Evolutionary conservation across 495 filamentous ascomycete species (phyloP), one percentile per base, ranked within the genome.

Genomic region (Penicillium canescens): DNA sequence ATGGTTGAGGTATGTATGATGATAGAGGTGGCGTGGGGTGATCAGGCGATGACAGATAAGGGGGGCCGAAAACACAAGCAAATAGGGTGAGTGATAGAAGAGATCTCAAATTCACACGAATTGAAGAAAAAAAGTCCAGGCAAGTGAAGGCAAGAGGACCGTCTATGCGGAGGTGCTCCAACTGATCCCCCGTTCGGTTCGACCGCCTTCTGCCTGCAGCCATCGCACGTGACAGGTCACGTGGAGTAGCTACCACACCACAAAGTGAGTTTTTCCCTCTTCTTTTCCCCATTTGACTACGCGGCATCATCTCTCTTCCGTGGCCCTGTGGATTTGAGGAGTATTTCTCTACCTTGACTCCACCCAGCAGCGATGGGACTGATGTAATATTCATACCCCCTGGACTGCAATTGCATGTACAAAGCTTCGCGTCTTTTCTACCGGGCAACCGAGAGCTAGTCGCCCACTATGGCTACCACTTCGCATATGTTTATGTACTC

Each of bases 401-500:
- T 58, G 58, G 66, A 57, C 63, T 73, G 67, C 65, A 70, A 70
- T 69, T 60, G 70, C 62, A 46, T 62, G 48, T 55, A 46, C 42
- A 52, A 50, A 36, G 35, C 47, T 33, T 40, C 47, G 45, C 40
- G 28, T 50, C 52, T 57, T 46, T 56, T 56, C 55, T 60, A 54
- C 65, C 49, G 47, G 48, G 35, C 48, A 52, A 52, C 57, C 52
- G 44, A 57, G 43, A 47, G 38, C 55, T 53, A 57, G 41, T 49
- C 61, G 61, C 65, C 72, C 81, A 89, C 60, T 74, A 99, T 99
- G 94, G 92, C 94, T 69, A 93, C 91, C 54, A 96, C 92, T 39
- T 96, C 92, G 60, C 91, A 90, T 65, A 95, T 96, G 91, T 96
- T 96, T 69, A 86, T 98, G 80, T 98, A 98, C 78, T 92, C 90